Base-by-base conservation (phyloP, 2,329 filamentous ascomycete genomes). In the Fusarium anthophilum region DNA sequence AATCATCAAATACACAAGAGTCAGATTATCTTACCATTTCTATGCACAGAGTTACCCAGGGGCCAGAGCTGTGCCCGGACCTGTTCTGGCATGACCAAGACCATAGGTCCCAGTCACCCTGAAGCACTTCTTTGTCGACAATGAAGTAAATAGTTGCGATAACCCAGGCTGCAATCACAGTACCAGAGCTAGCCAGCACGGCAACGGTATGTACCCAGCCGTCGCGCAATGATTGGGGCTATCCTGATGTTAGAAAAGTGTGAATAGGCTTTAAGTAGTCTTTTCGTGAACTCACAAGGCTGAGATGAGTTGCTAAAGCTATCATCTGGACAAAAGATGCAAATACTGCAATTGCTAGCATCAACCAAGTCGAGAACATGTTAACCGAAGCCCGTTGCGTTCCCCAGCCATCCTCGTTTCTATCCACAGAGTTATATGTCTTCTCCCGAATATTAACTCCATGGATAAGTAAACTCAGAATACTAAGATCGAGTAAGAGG, bases 51-150 rank as follows among this genome's bases (percentile, higher is more conserved):
- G 26, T 37, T 6, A 28, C 54, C 63, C 65, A 54, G 0, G 64
- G 50, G 4, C 51, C 59, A 14, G 66, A 59, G 13, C 65, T 54
- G 5, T 68, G 53, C 39, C 32, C 12, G 0, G 65, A 41, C 5
- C 12, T 61, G 8, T 62, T 68, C 8, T 53, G 63, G 20, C 65
- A 68, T 1, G 65, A 67, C 65, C 65, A 68, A 24, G 63, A 67
- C 65, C 65, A 68, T 9, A 68, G 47, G 9, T 68, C 65, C 54
- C 63, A 60, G 3, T 67, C 30, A 20, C 47, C 32, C 5, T 30
- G 28, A 1, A 68, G 47, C 1, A 67, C 51, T 22, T 68, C 63
- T 11, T 68, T 68, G 6, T 68, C 65, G 3, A 68, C 22, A 2
- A 68, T 48, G 5, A 68, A 32, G 47, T 68, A 68, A 4, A 67